A percentile compares a stretch with the other conserved stretches of the same genome.
Conservation (phyloP, 768 basidiomycete species). For the Strobilomyces echinocephalus region DNA sequence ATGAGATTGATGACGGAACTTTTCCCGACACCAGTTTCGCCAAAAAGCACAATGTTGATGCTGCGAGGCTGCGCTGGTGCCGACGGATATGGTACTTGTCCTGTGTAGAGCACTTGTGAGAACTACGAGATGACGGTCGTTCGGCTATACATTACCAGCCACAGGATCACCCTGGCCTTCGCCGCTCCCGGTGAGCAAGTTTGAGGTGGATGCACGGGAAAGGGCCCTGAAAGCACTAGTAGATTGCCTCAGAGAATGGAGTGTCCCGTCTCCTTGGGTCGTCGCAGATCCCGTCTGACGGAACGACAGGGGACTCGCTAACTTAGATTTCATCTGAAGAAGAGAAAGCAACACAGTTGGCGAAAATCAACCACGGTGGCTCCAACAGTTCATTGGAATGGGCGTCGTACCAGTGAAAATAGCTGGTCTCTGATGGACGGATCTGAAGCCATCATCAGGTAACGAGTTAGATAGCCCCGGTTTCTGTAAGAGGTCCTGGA, state of each 20-base stretch:
- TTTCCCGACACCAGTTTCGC: conserved; percentile 37
- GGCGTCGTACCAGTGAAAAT: conserved; percentile 9
- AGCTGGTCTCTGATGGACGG: neutral
- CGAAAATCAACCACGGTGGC: neutral
- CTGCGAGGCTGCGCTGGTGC: neutral
- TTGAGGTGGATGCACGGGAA: neutral
- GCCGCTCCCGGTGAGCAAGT: neutral
- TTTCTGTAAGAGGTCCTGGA: conserved; percentile 6
- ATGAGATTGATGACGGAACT: conserved; percentile 31
- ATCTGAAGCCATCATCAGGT: conserved; percentile 8
- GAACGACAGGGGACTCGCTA: neutral
- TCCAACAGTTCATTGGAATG: neutral
- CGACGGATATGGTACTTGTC: neutral
- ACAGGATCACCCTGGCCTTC: neutral
- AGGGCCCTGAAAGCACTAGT: neutral
- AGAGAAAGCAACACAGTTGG: neutral
- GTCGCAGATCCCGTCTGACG: neutral
- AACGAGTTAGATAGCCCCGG: neutral
- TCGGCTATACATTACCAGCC: conserved; percentile 8
- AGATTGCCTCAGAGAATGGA: neutral
- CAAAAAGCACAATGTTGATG: conserved; percentile 39
- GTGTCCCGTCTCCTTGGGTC: neutral
- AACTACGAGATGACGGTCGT: neutral
- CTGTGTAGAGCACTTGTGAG: conserved; percentile 9
- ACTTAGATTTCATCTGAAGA: conserved; percentile 5